Percentiles rank a stretch among this genome's conserved stretches.
phyloP scores from a whole-genome alignment of 2,329 filamentous ascomycete genomes.

The Monosporascus sp. region DNA sequence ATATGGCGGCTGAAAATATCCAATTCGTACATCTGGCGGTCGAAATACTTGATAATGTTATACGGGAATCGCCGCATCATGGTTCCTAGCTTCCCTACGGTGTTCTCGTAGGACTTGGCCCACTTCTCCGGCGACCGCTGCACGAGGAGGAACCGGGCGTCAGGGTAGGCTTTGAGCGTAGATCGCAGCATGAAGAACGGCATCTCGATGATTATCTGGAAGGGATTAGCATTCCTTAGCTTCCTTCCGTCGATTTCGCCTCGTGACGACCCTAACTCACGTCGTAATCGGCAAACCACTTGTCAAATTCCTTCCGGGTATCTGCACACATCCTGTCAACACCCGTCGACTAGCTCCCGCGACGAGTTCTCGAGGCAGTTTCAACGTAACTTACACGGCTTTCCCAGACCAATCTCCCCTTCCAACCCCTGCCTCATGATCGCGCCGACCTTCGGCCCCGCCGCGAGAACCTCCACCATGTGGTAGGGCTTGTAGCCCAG shows the following conservation, averaged over 20 bases:
- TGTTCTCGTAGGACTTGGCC: conserved; percentile 26
- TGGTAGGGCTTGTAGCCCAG: conserved; percentile 34
- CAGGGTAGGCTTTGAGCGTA: conserved; percentile 24
- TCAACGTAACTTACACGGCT: conserved; percentile 22
- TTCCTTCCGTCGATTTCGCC: background rate
- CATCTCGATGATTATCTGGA: conserved; percentile 24
- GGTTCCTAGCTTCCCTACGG: conserved; percentile 11
- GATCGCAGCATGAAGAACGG: conserved; percentile 27
- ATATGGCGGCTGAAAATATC: background rate
- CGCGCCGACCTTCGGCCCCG: conserved; percentile 16
- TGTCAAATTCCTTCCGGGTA: conserved; percentile 32
- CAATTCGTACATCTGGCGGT: conserved; percentile 10
- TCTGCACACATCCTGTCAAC: conserved; percentile 13
- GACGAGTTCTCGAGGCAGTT: background rate
- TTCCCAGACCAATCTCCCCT: conserved; percentile 22
- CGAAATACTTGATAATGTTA: conserved; percentile 20
- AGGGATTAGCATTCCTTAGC: background rate
- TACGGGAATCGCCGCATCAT: conserved; percentile 16
- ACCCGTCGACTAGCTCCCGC: background rate
- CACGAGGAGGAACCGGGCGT: conserved; percentile 32
- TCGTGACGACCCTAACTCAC: conserved; percentile 15
- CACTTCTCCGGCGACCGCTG: conserved; percentile 31
- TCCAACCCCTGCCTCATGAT: conserved; percentile 25
- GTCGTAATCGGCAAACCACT: conserved; percentile 34
- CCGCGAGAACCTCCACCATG: conserved; percentile 25